Base-by-base conservation (phyloP, 345 rosid species). In the Physaria fendleri region DNA sequence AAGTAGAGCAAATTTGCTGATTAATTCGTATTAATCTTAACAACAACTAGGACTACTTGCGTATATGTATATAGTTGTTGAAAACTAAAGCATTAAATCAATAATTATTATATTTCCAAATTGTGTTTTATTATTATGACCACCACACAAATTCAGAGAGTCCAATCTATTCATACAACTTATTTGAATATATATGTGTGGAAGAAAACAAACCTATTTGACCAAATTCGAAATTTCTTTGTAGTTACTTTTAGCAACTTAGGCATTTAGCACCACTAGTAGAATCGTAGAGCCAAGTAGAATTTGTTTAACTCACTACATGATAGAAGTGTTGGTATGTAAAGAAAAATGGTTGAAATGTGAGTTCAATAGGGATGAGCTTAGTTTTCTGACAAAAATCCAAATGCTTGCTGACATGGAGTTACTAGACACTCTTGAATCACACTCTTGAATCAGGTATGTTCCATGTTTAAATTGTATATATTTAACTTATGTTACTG, bases 21-120 rank as follows among this genome's bases (percentile, higher is more conserved):
- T 30, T 62, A 40, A 70, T 40, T 56, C 34, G 33, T 70, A 56
- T 48, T 56, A 42, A 47, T 56, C 62, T 39, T 22, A n/a, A n/a
- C n/a, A 41, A 63, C 64, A 70, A 70, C 40, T 70, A 30, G 65
- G 74, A 55, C 65, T 48, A 55, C 14, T 70, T 55, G 69, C 9
- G 46, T 39, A 56, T 62, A 52, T 37, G 54, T 62, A 61, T 45
- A 61, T 62, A 55, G 74, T 65, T 64, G 66, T 52, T 65, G 62
- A 60, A 65, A 66, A 8, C 49, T 56, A 72, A 49, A 48, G 69
- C 69, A 55, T 63, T 65, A 59, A 28, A 13, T n/a, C n/a, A n/a
- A 16, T 35, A 49, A 64, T 71, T 71, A 52, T 57, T 44, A 53
- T 5, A 37, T 54, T 69, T 37, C 63, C 62, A 48, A 62, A 43